Evolutionary conservation across 441 rosid species (phyloP).

Genomic region (Arabidopsis hybrid): DNA sequence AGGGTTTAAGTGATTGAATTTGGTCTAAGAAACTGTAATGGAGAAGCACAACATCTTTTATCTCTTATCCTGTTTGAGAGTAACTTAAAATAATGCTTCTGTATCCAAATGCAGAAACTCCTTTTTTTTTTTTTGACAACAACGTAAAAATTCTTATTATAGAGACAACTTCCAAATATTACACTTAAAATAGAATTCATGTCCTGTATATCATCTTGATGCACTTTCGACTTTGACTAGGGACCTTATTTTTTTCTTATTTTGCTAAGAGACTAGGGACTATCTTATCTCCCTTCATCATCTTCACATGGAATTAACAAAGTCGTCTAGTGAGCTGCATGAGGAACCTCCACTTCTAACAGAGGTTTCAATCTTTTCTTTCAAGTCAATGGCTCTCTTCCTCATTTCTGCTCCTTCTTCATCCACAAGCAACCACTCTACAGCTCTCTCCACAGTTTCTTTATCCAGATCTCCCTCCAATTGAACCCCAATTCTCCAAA

Average conservation of each 20-base stretch:
- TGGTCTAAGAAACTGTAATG: background rate
- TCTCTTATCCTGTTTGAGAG: background rate
- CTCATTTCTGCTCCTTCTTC: slow-evolving; percentile 50
- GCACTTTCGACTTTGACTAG: background rate
- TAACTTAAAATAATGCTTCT: background rate
- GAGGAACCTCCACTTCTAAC: slow-evolving; percentile 42
- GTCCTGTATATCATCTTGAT: slow-evolving; percentile 3
- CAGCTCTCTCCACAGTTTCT: slow-evolving; percentile 40
- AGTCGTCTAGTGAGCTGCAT: slow-evolving; percentile 31
- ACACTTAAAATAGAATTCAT: background rate
- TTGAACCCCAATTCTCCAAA: slow-evolving; percentile 51
- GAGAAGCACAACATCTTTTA: background rate
- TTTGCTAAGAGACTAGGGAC: no score
- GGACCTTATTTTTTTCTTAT: background rate
- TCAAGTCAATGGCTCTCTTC: slow-evolving; percentile 39
- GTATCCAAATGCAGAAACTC: background rate
- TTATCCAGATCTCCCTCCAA: slow-evolving; percentile 41
- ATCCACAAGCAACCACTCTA: slow-evolving; percentile 46
- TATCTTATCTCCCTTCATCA: background rate
- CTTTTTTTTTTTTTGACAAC: background rate
- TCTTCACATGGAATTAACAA: slow-evolving; percentile 30
- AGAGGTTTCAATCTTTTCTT: slow-evolving; percentile 31
- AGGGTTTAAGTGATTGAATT: background rate
- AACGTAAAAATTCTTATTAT: background rate
- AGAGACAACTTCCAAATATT: background rate